These are phyloP conservation scores for Leucogyrophana mollusca DNA, from an alignment of 768 basidiomycete species.

Conservation along the genomic window DNA sequence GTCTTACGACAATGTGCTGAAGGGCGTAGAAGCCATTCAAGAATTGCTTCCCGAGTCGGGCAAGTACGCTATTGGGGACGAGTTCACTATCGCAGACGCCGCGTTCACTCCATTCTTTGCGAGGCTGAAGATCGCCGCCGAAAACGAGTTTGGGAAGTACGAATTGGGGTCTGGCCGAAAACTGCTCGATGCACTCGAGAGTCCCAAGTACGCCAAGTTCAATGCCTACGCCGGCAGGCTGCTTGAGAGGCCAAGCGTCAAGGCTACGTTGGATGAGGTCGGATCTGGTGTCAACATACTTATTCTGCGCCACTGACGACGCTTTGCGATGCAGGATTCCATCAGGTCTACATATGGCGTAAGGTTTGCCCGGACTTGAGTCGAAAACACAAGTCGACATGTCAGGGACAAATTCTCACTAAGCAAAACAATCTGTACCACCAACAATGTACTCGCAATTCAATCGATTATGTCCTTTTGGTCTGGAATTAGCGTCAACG, in stretches of 20 bases:
- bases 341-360: too few relatives aligned
- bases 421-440: too few relatives aligned
- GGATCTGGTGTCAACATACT: too few relatives aligned
- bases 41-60: slow-evolving; percentile 42
- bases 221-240: slow-evolving; percentile 47
- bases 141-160: slow-evolving; percentile 53
- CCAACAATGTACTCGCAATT: too few relatives aligned
- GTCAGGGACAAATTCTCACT: too few relatives aligned
- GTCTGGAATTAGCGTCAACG: too few relatives aligned
- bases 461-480: too few relatives aligned
- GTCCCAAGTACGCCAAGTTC: slow-evolving; percentile 48
- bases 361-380: too few relatives aligned
- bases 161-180: slow-evolving; percentile 46
- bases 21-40: slow-evolving; percentile 50
- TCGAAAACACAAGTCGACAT: too few relatives aligned
- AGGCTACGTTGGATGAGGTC: slow-evolving; percentile 54
- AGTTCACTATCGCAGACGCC: slow-evolving; percentile 58
- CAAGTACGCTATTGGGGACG: slow-evolving; percentile 31
- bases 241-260: slow-evolving; percentile 51
- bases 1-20: slow-evolving; percentile 38
- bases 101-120: slow-evolving; percentile 61
- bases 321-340: too few relatives aligned
- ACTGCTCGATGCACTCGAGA: slow-evolving; percentile 37
- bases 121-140: slow-evolving; percentile 42
- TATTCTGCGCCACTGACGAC: too few relatives aligned